Base-by-base conservation (phyloP, 495 filamentous ascomycete genomes). In the Aspergillus bridgeri region DNA sequence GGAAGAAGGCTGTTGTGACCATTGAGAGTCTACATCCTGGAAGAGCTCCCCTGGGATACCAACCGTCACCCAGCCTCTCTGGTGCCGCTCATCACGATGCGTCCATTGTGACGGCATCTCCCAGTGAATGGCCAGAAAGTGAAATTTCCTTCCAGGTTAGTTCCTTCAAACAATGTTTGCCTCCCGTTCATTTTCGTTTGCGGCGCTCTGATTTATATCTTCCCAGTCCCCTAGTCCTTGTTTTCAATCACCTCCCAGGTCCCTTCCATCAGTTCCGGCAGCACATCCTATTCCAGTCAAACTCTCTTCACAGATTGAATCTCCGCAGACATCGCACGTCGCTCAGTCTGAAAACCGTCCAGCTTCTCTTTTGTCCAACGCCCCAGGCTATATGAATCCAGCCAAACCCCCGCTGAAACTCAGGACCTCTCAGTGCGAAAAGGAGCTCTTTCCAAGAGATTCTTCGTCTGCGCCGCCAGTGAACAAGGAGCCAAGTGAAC, bases 1-100 rank as follows among this genome's bases (percentile, higher is more conserved):
- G 52, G 33, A 64, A 55, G 42, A 64, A 60, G 42, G 18, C 33
- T 42, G 11, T 46, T n/a, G 51, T 53, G 25, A 61, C 54, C 13
- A 53, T 59, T 55, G 49, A 57, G 21, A 57, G 54, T 17, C 38
- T 57, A 9, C 29, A 42, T 19, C 59, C 61, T 23, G 54, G 54
- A 19, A 21, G 61, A 58, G 58, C 50, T 47, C 61, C 61, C 11
- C 18, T 55, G 20, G 61, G 58, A 5, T 45, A 33, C 29, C 53
- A 18, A 20, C 18, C 46, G 19, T 23, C 20, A 8, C 38, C 42
- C 19, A 52, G n/a, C 42, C n/a, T 33, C 23, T 15, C 23, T 54
- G 19, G n/a, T n/a, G n/a, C 29, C 25, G 13, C 42, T 8, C 29
- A 45, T 23, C 46, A 43, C 23, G 45, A 11, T 45, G 38, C 18